Percentiles rank a stretch among this genome's conserved stretches.
Evolutionary conservation across 306 rosid genomes (phyloP).

Genomic region (Rosa chinensis): DNA sequence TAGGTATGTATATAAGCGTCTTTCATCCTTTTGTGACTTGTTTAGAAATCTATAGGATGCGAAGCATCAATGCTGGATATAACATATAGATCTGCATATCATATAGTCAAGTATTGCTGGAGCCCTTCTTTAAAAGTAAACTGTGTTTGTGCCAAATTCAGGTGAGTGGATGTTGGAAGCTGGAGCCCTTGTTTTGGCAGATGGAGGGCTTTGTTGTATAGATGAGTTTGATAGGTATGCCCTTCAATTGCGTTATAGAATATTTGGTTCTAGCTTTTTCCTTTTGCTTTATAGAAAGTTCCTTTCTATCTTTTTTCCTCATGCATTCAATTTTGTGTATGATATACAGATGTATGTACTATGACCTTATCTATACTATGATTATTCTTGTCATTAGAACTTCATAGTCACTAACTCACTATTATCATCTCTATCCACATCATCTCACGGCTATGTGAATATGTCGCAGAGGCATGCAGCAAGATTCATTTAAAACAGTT

Average conservation of each 20-base stretch:
- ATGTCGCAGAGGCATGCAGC: no score
- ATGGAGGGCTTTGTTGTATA: slow-evolving; percentile 96
- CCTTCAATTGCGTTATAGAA: not conserved
- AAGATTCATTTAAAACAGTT: no score
- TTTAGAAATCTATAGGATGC: not conserved
- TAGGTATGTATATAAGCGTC: slow-evolving; percentile 6
- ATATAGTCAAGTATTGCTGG: not conserved
- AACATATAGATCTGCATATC: not conserved
- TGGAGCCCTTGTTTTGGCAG: slow-evolving; percentile 97
- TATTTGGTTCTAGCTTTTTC: not conserved
- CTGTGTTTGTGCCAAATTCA: slow-evolving; percentile 30
- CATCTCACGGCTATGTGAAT: no score
- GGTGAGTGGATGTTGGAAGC: slow-evolving; percentile 99
- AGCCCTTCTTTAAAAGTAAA: not conserved
- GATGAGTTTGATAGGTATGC: slow-evolving; percentile 91
- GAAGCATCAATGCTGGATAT: not conserved
- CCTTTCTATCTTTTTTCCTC: not conserved
- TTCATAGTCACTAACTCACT: slow-evolving; percentile 1
- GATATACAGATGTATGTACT: not conserved
- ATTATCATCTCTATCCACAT: not conserved
- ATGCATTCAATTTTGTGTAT: not conserved
- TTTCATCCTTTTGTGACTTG: slow-evolving; percentile 22
- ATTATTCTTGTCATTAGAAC: not conserved
- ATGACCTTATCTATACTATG: not conserved
- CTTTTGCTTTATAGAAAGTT: not conserved